Evolutionary conservation across 352 stramenopile genomes (phyloP), one percentile per base, ranked within the genome.

Genomic region (Phytopythium helicoides): DNA sequence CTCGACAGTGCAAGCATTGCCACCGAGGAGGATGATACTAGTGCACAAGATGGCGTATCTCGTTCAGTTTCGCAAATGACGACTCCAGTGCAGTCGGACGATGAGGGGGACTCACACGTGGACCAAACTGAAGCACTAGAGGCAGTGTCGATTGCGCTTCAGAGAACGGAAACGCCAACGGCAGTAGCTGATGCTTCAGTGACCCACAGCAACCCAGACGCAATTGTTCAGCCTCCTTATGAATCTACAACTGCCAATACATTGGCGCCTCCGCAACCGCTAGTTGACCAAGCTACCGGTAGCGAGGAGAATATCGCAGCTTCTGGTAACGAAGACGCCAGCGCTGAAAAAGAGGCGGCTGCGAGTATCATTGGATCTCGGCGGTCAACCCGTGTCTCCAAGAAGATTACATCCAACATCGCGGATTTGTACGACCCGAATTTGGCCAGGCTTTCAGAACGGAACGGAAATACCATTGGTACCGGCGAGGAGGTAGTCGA

Each of bases 381-480:
- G 52, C 62, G 82, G 48, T 89, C 82, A 6, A 75, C 79, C 19
- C 58, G 82, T 36, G 79, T 92, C 15, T 73, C 82, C 34, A 82
- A 78, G 18, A 92, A 90, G 47, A 87, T 83, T 48, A 81, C 76
- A n/a, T 69, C 56, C 5, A 92, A 92, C 28, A 92, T 92, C 45
- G 81, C 63, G 0, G 81, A 89, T 54, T 73, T 89, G 68, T 92
- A 92, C 54, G 76, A 92, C 50, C 78, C 81, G 1, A 79, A 89
- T 11, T 62, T 86, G 18, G 60, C 63, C 54, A 79, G 66, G 68
- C 35, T 50, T 28, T 47, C 58, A 50, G 56, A 46, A 47, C 47
- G 28, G 54, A 54, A 34, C 22, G 45, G 62, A 12, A 47, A 28
- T 12, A 53, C 48, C 15, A 52, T 61, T 33, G 36, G 54, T 48